Evolutionary conservation across 345 rosid genomes (phyloP), one percentile per base, ranked within the genome.

Genomic region (Heritiera littoralis): DNA sequence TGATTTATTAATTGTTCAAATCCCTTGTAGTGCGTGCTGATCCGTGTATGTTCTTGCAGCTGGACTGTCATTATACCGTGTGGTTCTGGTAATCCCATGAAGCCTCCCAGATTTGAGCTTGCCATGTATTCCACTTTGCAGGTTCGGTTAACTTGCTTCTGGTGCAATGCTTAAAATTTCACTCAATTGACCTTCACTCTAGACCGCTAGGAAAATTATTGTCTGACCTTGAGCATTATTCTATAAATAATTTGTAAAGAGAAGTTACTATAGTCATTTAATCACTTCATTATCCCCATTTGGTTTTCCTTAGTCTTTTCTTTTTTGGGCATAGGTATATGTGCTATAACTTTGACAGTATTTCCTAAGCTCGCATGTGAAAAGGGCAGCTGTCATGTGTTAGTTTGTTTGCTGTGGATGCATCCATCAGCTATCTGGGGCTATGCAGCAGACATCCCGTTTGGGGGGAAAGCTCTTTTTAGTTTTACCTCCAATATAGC

Each of bases 21-120:
- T 20, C 9, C 80, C 15, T 78, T 61, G 55, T 65, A 60, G 73
- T 68, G 14, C 43, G 5, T 66, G 45, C 82, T 77, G 64, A 79
- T 69, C 23, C 72, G 28, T 35, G 5, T 83, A 32, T 8, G 5
- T 64, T 35, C 78, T 56, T 85, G 84, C 87, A 89, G 91, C 66
- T 89, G 91, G 91, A 88, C 80, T 74, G 89, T 84, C 54, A 78
- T 87, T 80, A 70, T 83, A 77, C 89, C 91, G 51, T 85, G 84
- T 3, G 88, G 87, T 66, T 74, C 89, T 18, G 86, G 84, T 54
- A 85, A 84, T 46, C 66, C 82, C 72, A 41, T 45, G 66, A 78
- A 74, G 80, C 89, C 88, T 78, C 80, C 69, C 66, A 84, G 84
- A 80, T 80, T 85, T 60, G 89, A 89, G 83, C 89, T 89, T 78